A percentile compares a stretch with the other conserved stretches of the same genome.
Conservation (phyloP, 2,329 filamentous ascomycete genomes). For the Cryphonectria naterciae region DNA sequence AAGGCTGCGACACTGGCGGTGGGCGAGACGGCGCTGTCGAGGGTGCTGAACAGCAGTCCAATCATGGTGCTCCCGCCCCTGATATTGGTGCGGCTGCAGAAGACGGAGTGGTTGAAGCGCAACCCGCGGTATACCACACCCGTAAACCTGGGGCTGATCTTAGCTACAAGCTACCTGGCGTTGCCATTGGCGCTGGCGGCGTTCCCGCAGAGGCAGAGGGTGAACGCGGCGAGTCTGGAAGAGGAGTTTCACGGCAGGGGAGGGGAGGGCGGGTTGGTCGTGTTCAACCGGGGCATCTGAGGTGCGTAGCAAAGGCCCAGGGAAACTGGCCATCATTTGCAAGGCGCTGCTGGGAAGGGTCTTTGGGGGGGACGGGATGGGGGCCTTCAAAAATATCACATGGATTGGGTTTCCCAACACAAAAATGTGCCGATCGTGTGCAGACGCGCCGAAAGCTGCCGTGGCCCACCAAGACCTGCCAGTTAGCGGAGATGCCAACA, state of each 20-base stretch:
- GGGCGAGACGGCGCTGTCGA: slow-evolving; percentile 86
- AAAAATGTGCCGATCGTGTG: not conserved
- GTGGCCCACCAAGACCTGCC: not conserved
- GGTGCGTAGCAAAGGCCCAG: not conserved
- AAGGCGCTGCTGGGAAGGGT: not conserved
- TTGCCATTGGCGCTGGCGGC: slow-evolving; percentile 87
- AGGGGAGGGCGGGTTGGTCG: slow-evolving; percentile 80
- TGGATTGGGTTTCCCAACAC: not conserved
- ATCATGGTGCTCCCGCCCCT: slow-evolving; percentile 97
- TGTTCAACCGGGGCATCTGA: slow-evolving; percentile 94
- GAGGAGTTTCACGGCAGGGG: slow-evolving; percentile 83
- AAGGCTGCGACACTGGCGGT: slow-evolving; percentile 89
- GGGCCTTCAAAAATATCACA: not conserved
- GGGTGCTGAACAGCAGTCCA: slow-evolving; percentile 91
- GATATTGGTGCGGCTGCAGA: slow-evolving; percentile 81
- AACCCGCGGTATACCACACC: slow-evolving; percentile 78
- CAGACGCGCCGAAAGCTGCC: not conserved
- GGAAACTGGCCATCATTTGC: not conserved
- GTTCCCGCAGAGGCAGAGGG: slow-evolving; percentile 88
- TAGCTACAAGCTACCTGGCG: slow-evolving; percentile 84
- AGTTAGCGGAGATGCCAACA: not conserved
- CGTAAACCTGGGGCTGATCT: slow-evolving; percentile 84
- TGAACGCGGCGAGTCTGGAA: slow-evolving; percentile 77
- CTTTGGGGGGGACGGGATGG: not conserved
- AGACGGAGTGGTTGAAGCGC: slow-evolving; percentile 77